Conservation (phyloP, 371 early-diverging fungal species). For the Haplosporangium sp. region DNA sequence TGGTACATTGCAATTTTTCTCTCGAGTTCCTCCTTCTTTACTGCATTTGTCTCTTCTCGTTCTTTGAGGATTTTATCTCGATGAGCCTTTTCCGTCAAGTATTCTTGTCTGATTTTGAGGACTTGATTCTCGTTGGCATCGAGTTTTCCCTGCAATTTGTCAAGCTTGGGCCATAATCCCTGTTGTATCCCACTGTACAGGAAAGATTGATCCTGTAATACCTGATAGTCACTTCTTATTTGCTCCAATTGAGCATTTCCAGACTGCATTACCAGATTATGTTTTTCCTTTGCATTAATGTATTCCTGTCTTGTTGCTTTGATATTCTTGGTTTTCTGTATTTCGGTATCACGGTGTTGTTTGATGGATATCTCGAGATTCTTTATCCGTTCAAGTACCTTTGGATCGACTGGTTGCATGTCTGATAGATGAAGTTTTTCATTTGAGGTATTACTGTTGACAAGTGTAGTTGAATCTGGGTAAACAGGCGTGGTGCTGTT, state of each 20-base stretch:
- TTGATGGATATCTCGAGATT: constrained; percentile 34
- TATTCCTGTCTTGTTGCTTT: constrained; percentile 7
- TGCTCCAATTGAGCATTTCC: background rate
- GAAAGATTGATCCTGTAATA: constrained; percentile 4
- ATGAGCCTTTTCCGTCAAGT: background rate
- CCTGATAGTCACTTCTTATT: background rate
- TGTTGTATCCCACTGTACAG: constrained; percentile 13
- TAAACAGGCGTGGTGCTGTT: constrained; percentile 39
- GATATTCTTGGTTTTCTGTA: constrained; percentile 5
- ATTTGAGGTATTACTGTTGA: constrained; percentile 11
- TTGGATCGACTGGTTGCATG: constrained; percentile 20
- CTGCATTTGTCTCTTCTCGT: constrained; percentile 5
- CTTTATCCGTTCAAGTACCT: constrained; percentile 31
- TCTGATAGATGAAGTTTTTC: constrained; percentile 33
- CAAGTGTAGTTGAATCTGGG: constrained; percentile 16
- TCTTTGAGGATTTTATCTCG: constrained; percentile 20
- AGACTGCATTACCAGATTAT: constrained; percentile 8
- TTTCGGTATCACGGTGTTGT: constrained; percentile 28
- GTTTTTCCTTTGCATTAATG: constrained; percentile 1
- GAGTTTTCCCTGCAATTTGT: background rate
- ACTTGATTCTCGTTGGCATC: background rate
- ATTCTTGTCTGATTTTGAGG: background rate
- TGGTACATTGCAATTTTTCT: background rate
- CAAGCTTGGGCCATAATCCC: constrained; percentile 1
- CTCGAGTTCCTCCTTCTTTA: constrained; percentile 7